Base-by-base conservation (phyloP, 768 basidiomycete genomes). In the Russula earlei region DNA sequence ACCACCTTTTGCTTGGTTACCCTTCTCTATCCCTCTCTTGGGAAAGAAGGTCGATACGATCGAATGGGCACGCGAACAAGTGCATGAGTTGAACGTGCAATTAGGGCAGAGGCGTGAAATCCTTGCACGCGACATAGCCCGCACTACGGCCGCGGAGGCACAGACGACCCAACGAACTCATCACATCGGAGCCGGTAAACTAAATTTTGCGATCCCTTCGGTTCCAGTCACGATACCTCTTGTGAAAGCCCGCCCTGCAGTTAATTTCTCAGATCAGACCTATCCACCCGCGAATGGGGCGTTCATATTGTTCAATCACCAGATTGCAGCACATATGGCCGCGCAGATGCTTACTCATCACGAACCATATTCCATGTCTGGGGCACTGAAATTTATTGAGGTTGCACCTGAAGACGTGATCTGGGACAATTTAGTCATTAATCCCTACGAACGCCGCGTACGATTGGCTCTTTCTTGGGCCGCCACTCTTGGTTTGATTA, bases 1-100 rank as follows among this genome's bases (percentile, higher is more conserved):
- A 8, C 78, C 67, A 14, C 66, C 56, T 14, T 75, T 81, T 5
- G 75, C 76, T 64, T 70, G 64, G 61, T 40, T 81, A 34, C 80
- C 79, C 0, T 78, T 81, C 59, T 73, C 75, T 6, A 72, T 86
- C 24, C 81, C 81, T 1, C 73, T 95, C 24, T 71, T 82, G 5
- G 96, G 96, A 11, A 68, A 90, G 68, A 87, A 95, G 68, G 91
- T 97, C n/a, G 96, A 98, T 71, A 81, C 87, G 3, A 92, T 98
- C 66, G 84, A 92, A 2, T 96, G 93, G 92, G 81, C 84, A 19
- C 75, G 88, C 31, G 73, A 77, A 22, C 87, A 93, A 70, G 89
- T 96, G 54, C 64, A 69, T 69, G 47, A 85, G 17, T 66, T 67
- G 19, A 63, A 60, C 24, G 36, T 33, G 5, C 62, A 48, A 22